Evolutionary conservation across 768 basidiomycete species (phyloP), one percentile per base, ranked within the genome.

Genomic region (Lactarius psammicola): DNA sequence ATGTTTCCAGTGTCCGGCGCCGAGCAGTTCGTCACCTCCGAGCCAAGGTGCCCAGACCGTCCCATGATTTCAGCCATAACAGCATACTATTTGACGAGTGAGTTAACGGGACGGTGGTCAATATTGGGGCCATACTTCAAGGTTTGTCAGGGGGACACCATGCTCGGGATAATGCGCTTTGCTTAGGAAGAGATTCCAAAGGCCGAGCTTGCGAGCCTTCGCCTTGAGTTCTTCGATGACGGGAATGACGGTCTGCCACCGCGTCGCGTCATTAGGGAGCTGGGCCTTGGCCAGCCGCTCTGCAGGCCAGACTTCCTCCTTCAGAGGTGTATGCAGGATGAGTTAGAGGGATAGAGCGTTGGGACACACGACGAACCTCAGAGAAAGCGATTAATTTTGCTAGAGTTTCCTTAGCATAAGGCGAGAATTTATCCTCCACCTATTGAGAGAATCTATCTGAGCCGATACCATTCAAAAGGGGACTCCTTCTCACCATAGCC

Each of bases 1-100:
- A 98, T 98, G 76, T 98, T 98, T 1, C 95, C 96, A 18, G 96
- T 98, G 76, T 98, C 96, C 34, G 96, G 96, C 17, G 95, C 95
- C 30, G 95, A 87, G 77, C 95, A 98, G 73, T 99, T 99, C 63
- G 91, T 87, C 15, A 84, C 86, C 78, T 98, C 89, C 26, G 95
- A 87, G 3, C 89, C 93, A 58, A 95, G 77, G 69, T 88, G 88
- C 10, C 90, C 88, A 26, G 84, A 88, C 63, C 93, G 86, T 4
- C 95, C 95, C 70, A 98, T 84, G 53, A 97, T 77, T 76, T 97
- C 96, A n/a, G 95, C 95, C 88, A 98, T 97, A 33, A 98, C 90
- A 44, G 92, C 94, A 75, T 99, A 98, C 94, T 95, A 17, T 20
- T 56, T 34, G 68, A 55, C 13, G 53, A 26, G 18, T 56, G 53